A percentile compares a stretch with the other conserved stretches of the same genome.
phyloP scores from a whole-genome alignment of 2,329 filamentous ascomycete species.

The Aspergillus japonicus region DNA sequence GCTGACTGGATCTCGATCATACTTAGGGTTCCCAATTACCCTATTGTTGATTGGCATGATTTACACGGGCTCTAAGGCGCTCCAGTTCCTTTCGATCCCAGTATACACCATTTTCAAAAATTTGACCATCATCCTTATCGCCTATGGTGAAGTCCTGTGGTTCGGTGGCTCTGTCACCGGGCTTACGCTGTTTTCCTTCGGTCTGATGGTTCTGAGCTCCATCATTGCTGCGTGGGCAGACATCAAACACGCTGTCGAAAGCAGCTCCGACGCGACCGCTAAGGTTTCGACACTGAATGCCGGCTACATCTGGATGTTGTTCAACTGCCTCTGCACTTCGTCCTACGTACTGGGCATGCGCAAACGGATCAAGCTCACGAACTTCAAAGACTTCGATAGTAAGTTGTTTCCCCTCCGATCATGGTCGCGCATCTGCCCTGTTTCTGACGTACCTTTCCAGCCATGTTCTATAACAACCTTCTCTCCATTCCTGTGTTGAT shows the following conservation, averaged over 20 bases:
- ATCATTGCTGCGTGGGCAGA: constrained; percentile 96
- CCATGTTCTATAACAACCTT: constrained; percentile 99
- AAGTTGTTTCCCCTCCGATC: constrained; percentile 47
- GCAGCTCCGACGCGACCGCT: constrained; percentile 64
- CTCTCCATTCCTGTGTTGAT: constrained; percentile 92
- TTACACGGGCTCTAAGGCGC: constrained; percentile 92
- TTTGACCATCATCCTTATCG: constrained; percentile 96
- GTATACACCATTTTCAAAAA: constrained; percentile 99
- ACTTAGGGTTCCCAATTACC: constrained; percentile 88
- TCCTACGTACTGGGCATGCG: constrained; percentile 90
- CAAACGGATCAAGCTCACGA: constrained; percentile 98
- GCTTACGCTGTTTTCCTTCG: constrained; percentile 88
- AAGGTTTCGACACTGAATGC: constrained; percentile 88
- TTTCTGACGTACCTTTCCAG: constrained; percentile 49
- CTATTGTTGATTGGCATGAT: constrained; percentile 98
- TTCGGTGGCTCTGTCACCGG: constrained; percentile 90
- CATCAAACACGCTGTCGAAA: constrained; percentile 78
- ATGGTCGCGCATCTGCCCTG: background rate
- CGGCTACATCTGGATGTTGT: constrained; percentile 95
- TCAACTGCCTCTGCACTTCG: constrained; percentile 94
- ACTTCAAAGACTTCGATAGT: constrained; percentile 99
- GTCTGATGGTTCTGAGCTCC: constrained; percentile 93
- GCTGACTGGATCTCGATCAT: constrained; percentile 7
- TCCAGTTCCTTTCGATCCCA: constrained; percentile 94
- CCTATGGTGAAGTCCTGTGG: constrained; percentile 97